A percentile compares a stretch with the other conserved stretches of the same genome.
Conservation (phyloP, 306 rosid genomes). For the Mimosa bimucronata region DNA sequence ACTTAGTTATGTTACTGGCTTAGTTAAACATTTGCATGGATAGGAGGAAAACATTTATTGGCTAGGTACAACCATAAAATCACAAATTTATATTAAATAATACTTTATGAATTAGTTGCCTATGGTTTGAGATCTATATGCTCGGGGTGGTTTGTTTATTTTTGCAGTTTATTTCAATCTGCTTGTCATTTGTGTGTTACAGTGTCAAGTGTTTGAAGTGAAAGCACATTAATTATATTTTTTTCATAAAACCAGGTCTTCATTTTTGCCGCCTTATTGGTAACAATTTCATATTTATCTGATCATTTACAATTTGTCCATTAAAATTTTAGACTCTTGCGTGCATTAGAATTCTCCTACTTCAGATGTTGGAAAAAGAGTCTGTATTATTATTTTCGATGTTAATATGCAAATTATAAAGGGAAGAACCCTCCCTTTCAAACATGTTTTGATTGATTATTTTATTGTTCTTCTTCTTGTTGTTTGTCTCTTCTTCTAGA, state of each 20-base stretch:
- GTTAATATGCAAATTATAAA: constrained; percentile 6
- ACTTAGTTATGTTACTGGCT: background rate
- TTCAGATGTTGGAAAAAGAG: background rate
- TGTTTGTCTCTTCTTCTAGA: constrained; percentile 10
- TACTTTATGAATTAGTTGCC: background rate
- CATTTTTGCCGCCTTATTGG: constrained; percentile 3
- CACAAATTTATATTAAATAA: background rate
- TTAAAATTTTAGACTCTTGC: background rate
- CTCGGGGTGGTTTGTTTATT: background rate
- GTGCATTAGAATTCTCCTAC: background rate
- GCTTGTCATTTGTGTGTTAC: constrained; percentile 17
- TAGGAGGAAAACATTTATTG: background rate
- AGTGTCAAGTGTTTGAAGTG: constrained; percentile 9
- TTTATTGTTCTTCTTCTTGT: background rate
- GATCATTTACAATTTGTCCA: constrained; percentile 5
- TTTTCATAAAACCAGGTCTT: background rate
- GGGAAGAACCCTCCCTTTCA: background rate
- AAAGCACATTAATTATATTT: background rate
- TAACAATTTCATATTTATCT: background rate
- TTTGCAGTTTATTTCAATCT: constrained; percentile 18
- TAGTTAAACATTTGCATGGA: background rate
- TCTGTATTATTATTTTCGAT: background rate
- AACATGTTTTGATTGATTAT: background rate
- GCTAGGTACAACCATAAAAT: background rate
- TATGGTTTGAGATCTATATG: constrained; percentile 22